Base-by-base conservation (phyloP, 2,329 filamentous ascomycete species). In the Emmonsia crescens region DNA sequence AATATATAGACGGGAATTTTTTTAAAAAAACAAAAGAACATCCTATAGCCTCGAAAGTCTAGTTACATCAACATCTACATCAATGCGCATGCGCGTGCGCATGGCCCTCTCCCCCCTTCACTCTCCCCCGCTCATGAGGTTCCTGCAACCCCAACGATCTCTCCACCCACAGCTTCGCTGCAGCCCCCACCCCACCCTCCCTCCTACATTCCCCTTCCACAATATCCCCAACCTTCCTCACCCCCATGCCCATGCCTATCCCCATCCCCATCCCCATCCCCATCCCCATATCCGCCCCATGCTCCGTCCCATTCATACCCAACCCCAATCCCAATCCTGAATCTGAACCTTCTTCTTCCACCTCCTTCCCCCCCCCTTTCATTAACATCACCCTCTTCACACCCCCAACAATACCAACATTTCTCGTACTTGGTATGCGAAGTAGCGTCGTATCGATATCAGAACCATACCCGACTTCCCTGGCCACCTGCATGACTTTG, bases 361-460 rank as follows among this genome's bases (percentile, higher is more conserved):
- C 33, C 24, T 12, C 5, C 58, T 24, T 36, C 9, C 29, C 46
- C 36, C 33, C 16, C 12, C 29, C 33, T 42, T 61, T 57, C 55
- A 6, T 51, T 1, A n/a, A 6, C 49, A 21, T 55, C 14, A 27
- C 31, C 83, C 85, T n/a, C 33, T 61, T 63, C 42, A 66, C 44
- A 3, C 66, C 54, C 36, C 64, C 59, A 51, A 67, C 62, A 49
- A 68, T 56, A 14, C 63, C 62, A 38, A 68, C 63, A 42, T 64
- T 60, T 44, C 67, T 63, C 54, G 65, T 61, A 55, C 65, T 64
- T 4, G 94, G 94, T 64, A 99, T 97, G 54, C 93, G 82, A 68
- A 99, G 75, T 79, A 94, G 86, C 69, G 96, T 93, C 65, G 83
- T 89, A 74, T 97, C 91, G 0, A 89, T 82, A 5, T 80, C 76